phyloP scores from a whole-genome alignment of 306 rosid species.

The Vicia sativa region DNA sequence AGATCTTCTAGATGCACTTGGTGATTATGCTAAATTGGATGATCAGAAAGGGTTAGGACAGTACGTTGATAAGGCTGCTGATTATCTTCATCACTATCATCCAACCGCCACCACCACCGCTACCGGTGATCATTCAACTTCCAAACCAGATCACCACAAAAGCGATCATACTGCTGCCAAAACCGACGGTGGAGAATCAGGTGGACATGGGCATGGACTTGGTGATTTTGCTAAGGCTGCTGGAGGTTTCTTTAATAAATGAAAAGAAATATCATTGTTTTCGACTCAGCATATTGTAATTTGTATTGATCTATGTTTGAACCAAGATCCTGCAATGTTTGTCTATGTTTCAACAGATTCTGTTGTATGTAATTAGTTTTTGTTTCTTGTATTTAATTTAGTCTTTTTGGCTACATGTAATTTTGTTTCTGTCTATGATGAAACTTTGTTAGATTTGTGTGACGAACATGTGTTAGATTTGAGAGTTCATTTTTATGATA shows the following conservation, averaged over 20 bases:
- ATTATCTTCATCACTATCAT: conserved; percentile 44
- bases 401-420: neutral
- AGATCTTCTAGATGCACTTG: conserved; percentile 39
- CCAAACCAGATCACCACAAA: conserved; percentile 20
- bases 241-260: conserved; percentile 35
- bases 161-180: neutral
- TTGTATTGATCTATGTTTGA: neutral
- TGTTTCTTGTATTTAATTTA: neutral
- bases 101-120: neutral
- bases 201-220: conserved; percentile 32
- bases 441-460: too few species aligned
- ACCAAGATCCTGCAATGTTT: neutral
- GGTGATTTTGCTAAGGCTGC: conserved; percentile 40
- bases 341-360: neutral
- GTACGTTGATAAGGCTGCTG: conserved; percentile 52
- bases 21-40: conserved; percentile 46
- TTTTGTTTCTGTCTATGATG: neutral
- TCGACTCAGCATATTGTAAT: neutral
- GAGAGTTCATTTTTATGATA: too few species aligned
- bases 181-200: neutral
- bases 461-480: too few species aligned
- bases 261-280: neutral
- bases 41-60: conserved; percentile 48
- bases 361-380: neutral
- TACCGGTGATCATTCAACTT: neutral